Base-by-base conservation (phyloP, 208 protist species). In the Wallacemonas sp. region DNA sequence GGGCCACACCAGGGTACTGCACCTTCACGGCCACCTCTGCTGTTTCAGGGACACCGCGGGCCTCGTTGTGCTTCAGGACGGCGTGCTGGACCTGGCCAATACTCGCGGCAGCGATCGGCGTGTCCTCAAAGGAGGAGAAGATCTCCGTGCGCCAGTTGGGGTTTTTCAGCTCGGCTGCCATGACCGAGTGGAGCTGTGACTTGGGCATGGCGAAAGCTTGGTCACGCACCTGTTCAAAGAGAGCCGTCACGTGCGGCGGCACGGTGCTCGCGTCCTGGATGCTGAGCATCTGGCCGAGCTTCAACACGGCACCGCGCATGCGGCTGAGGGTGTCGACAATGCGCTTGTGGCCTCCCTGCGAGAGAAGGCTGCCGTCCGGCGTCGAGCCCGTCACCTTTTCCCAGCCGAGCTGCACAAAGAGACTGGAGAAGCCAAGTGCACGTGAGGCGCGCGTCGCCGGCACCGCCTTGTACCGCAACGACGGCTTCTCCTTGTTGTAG, bases 241-340 rank as follows among this genome's bases (percentile, higher is more conserved):
- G 30, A 21, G 79, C 69, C 38, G 83, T 82, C 27, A 96, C 65
- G 43, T 91, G 80, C 14, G 85, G 66, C 12, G 93, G 88, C 17
- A 97, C 65, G 9, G 88, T 87, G 36, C 61, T 68, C 16, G 63
- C 75, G 61, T 97, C 88, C 64, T 96, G 94, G 63, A 98, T 97
- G 67, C 85, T 96, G 5, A 98, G 74, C 72, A 99, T 96, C 83
- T 99, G 98, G 1, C 96, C 98, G n/a, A 99, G 82, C 68, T 99
- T 99, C 56, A 99, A 61, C 55, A 92, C 88, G 6, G 83, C 77
- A 1, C 88, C 88, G 26, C 97, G 85, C 97, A 99, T 99, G 29
- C 92, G 87, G 60, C 96, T 98, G 23, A 99, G 81, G 17, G 96
- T 96, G 16, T 97, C 81, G 2, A 96, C 94, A n/a, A 99, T 86